Evolutionary conservation across 1,284 basidiomycete species (phyloP), one percentile per base, ranked within the genome.

Genomic region (Leccinum glutinopallens): DNA sequence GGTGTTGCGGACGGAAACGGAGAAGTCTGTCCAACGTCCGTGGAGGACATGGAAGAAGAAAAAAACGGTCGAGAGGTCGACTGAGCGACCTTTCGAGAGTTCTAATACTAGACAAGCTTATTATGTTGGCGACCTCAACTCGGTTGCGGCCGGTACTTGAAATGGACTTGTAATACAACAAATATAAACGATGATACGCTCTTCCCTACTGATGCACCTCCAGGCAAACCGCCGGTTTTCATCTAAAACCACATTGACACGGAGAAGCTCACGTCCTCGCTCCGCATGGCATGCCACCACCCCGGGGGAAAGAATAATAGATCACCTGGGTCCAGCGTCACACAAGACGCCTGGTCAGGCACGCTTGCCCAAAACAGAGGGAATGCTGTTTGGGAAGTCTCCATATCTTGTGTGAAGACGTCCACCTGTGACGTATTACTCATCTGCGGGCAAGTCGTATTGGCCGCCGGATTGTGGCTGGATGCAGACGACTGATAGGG

Each of bases 251-350:
- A 93, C 83, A 92, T 89, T 22, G 91, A 92, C 37, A 93, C 81
- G 35, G 91, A 92, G 72, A 91, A 88, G 76, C 91, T 92, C 35
- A 80, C 84, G 12, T 84, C 85, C 77, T 94, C 91, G 72, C 89
- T 90, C 59, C 87, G 84, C 92, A 96, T 93, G 5, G 90, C 91
- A 77, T 96, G 94, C 94, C 94, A 96, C 94, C 94, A 97, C 25
- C 92, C 89, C 1, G 92, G 90, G 29, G 95, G 94, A 70, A 97
- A 88, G 72, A 93, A 91, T 54, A 98, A 78, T 65, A 96, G 69
- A 76, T 97, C 96, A 0, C 96, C 96, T 1, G 93, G 88, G 57
- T 83, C 79, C 1, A 98, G 81, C 1, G 87, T 87, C 19, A 84
- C 84, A 65, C 83, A 83, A 76, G 85, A 80, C 5, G 93, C 89